Evolutionary conservation across 306 rosid species (phyloP).

Genomic region (Herpetospermum pedunculosum): DNA sequence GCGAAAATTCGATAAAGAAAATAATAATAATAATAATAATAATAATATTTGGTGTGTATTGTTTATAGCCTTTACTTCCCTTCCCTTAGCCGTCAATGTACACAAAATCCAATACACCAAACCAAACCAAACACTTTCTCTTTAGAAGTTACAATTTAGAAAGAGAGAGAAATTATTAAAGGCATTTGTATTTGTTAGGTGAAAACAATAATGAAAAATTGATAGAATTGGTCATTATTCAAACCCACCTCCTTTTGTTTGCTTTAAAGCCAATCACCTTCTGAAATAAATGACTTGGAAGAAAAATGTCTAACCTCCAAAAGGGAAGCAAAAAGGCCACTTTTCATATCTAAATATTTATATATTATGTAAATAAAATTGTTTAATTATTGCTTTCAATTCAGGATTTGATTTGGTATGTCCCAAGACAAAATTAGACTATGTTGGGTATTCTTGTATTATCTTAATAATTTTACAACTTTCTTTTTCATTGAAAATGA

Average conservation of each 20-base stretch:
- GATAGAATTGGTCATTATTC: not conserved
- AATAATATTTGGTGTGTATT: not conserved
- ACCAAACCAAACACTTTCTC: not conserved
- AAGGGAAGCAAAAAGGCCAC: not conserved
- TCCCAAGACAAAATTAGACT: not conserved
- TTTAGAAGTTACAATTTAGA: not conserved
- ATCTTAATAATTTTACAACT: not conserved
- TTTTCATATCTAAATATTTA: not conserved
- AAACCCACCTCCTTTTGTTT: not conserved
- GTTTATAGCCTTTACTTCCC: not conserved
- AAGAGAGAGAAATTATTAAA: not conserved
- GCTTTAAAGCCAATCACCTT: conserved; percentile 5
- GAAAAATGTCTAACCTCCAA: not conserved
- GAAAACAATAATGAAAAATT: not conserved
- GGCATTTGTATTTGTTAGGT: not conserved
- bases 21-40: too few species aligned
- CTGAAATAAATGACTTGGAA: not conserved
- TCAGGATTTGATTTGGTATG: not conserved
- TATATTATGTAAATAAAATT: not conserved
- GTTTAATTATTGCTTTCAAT: not conserved
- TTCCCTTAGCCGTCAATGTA: not conserved
- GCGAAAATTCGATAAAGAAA: too few species aligned
- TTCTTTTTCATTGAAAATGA: not conserved
- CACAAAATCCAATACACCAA: not conserved
- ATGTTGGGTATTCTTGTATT: not conserved